Evolutionary conservation across 345 rosid genomes (phyloP).

Genomic region (Murraya paniculata): DNA sequence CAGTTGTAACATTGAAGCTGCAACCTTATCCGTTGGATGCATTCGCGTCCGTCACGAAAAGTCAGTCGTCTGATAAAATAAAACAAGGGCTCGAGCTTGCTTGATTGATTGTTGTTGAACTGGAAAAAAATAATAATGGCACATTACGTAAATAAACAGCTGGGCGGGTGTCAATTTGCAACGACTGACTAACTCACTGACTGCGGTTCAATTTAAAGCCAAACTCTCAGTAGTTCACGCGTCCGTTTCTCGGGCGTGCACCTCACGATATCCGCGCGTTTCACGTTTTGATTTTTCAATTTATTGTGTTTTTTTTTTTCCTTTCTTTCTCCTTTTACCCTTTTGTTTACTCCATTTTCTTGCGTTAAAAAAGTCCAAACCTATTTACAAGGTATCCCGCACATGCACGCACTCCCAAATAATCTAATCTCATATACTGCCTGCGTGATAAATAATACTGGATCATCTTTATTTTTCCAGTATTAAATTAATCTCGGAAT

Average conservation of each 20-base stretch:
- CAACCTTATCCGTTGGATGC: not conserved
- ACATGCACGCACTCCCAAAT: no score
- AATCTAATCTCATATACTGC: no score
- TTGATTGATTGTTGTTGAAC: not conserved
- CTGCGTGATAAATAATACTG: no score
- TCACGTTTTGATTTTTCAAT: conserved; percentile 18
- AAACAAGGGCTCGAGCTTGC: not conserved
- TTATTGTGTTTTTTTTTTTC: not conserved
- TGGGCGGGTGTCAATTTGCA: conserved; percentile 26
- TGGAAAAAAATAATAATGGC: conserved; percentile 13
- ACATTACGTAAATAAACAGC: conserved; percentile 26
- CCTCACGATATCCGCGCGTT: conserved; percentile 15
- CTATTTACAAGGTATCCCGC: no score
- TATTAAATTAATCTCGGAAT: no score
- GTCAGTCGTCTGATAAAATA: not conserved
- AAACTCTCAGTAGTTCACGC: conserved; percentile 14
- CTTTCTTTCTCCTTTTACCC: no score
- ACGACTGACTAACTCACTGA: conserved; percentile 28
- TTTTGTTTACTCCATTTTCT: not conserved
- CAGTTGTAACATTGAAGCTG: not conserved
- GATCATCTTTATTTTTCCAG: no score
- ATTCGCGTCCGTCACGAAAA: not conserved
- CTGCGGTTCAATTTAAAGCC: conserved; percentile 24
- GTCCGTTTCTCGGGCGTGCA: not conserved
- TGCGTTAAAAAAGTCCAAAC: not conserved